Evolutionary conservation across 768 basidiomycete species (phyloP).

Genomic region (Tulasnella sp.): DNA sequence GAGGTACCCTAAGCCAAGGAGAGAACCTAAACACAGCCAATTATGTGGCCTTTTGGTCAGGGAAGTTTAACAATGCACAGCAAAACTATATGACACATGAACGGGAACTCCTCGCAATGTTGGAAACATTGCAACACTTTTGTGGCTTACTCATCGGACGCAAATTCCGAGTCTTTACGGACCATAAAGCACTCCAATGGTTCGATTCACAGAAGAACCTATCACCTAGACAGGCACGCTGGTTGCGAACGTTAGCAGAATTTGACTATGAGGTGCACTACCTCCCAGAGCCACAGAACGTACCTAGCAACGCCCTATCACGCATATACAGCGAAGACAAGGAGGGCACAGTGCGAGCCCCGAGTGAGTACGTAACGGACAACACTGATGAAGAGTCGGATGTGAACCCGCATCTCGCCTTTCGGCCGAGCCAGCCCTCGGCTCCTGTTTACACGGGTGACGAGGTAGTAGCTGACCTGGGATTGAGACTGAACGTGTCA

Average conservation of each 20-base stretch:
- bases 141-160: slow-evolving; percentile 21
- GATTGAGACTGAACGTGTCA: neutral
- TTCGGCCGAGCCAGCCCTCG: neutral
- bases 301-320: slow-evolving; percentile 33
- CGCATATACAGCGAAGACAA: slow-evolving; percentile 16
- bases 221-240: slow-evolving; percentile 28
- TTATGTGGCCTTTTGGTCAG: slow-evolving; percentile 7
- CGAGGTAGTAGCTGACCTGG: neutral
- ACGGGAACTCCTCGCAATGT: slow-evolving; percentile 31
- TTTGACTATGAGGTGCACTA: slow-evolving; percentile 32
- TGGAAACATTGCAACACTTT: slow-evolving; percentile 26
- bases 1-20: slow-evolving; percentile 25
- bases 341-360: neutral
- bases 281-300: slow-evolving; percentile 31
- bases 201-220: slow-evolving; percentile 28
- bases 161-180: slow-evolving; percentile 26
- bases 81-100: slow-evolving; percentile 31
- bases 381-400: neutral
- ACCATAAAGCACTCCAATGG: slow-evolving; percentile 30
- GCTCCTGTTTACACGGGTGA: neutral
- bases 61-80: slow-evolving; percentile 1
- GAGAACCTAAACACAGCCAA: neutral
- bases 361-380: neutral
- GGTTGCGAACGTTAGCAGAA: slow-evolving; percentile 31
- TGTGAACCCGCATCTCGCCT: neutral